Percentiles rank a stretch among this genome's conserved stretches.
These are phyloP conservation scores for Podospora sp. DNA, from an alignment of 495 filamentous ascomycete species.

Conservation along the genomic window DNA sequence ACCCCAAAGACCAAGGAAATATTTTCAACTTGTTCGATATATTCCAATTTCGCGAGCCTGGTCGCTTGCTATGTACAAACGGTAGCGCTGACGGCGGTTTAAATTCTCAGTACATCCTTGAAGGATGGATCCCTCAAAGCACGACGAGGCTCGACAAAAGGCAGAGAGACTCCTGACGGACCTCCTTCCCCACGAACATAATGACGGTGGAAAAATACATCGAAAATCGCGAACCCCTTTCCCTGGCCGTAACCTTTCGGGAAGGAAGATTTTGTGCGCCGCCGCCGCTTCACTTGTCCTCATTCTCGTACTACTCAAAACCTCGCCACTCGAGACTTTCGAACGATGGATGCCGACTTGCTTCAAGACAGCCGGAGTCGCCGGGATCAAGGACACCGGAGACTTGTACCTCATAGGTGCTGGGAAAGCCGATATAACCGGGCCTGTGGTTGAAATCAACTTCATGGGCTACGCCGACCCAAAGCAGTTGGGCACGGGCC, in stretches of 20 bases:
- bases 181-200: not conserved
- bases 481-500: conserved; percentile 75
- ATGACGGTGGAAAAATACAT: not conserved
- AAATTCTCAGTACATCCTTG: not conserved
- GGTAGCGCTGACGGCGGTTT: not conserved
- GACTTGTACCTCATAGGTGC: conserved; percentile 80
- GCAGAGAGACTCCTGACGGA: conserved; percentile 17
- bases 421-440: conserved; percentile 94
- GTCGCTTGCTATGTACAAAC: not conserved
- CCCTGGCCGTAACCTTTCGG: not conserved
- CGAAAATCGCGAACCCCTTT: not conserved
- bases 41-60: not conserved
- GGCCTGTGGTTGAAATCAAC: conserved; percentile 62
- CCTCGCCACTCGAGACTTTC: conserved; percentile 2
- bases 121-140: conserved; percentile 18
- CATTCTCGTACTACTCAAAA: not conserved
- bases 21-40: not conserved
- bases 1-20: not conserved
- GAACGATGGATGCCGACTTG: not conserved
- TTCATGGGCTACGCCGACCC: conserved; percentile 75
- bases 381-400: conserved; percentile 23
- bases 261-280: not conserved
- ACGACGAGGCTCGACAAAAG: conserved; percentile 3
- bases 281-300: conserved; percentile 4
- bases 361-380: not conserved